Base-by-base conservation (phyloP, 148 eudicot species). In the Pouteria glomerata region DNA sequence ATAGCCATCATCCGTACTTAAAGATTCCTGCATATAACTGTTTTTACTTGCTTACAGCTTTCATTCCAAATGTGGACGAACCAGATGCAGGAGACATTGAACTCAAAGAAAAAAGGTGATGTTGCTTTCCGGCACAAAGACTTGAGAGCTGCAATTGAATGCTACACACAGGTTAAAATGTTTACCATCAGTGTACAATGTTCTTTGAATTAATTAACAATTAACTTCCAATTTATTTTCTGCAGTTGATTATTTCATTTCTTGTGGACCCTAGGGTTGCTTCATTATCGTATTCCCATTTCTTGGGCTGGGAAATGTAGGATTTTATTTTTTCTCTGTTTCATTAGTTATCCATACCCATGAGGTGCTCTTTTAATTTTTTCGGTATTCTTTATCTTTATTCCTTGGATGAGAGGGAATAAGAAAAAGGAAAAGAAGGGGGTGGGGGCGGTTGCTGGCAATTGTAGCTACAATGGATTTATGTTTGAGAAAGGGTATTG, bases 31-130 rank as follows among this genome's bases (percentile, higher is more conserved):
- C 51, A 45, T 53, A 44, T 27, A 29, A 8, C 39, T 30, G 27
- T 63, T 71, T 5, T 52, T 72, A 63, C 65, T 69, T 44, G 34
- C 61, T 39, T 75, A 83, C 96, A 95, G 97, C 93, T 95, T 30
- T 95, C 98, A 11, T 95, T 95, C 79, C 93, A 90, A 78, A 91
- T 95, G 98, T 95, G 98, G 98, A 95, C 98, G 23, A 80, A 92
- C 78, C 97, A 95, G 85, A 86, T 95, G 93, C 97, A 91, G 83
- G 97, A 95, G 10, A 91, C 91, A 31, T 77, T 95, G 77, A 85
- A 76, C 84, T 88, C 98, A 6, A 95, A 95, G 88, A 89, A 91
- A 70, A 91, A 91, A 84, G 98, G 98, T 18, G 98, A 95, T 75
- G 74, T 74, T 57, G 96, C 98, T 67, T 94, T 94, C 71, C 80